phyloP scores from a whole-genome alignment of 2,329 filamentous ascomycete genomes.

The Fusarium sp. region DNA sequence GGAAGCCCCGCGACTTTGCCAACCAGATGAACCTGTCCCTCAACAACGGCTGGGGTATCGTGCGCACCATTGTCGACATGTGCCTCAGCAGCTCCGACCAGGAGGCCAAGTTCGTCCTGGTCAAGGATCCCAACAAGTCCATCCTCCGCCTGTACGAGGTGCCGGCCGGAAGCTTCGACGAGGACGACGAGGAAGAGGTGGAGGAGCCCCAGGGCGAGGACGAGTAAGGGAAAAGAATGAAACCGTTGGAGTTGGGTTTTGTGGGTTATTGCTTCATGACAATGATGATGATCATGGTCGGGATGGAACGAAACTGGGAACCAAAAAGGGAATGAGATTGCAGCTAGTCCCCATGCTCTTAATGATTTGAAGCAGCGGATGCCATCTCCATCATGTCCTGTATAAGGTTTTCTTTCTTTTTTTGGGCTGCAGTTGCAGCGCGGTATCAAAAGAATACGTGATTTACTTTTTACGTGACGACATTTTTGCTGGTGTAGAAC shows the following conservation, averaged over 20 bases:
- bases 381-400: constrained; percentile 36
- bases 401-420: constrained; percentile 4
- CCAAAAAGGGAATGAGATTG: constrained; percentile 35
- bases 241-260: not conserved
- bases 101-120: constrained; percentile 84
- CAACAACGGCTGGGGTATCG: constrained; percentile 98
- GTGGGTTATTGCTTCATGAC: constrained; percentile 30
- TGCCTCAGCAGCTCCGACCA: constrained; percentile 80
- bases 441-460: constrained; percentile 45
- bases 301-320: constrained; percentile 17
- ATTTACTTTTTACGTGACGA: constrained; percentile 21
- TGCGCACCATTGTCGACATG: constrained; percentile 98
- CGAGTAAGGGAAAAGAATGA: constrained; percentile 26
- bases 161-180: constrained; percentile 88
- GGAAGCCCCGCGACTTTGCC: constrained; percentile 98
- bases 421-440: constrained; percentile 33
- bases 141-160: constrained; percentile 95
- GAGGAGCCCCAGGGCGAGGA: constrained; percentile 54
- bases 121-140: constrained; percentile 96
- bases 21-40: constrained; percentile 98
- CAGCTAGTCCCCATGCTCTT: constrained; percentile 41
- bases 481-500: not conserved
- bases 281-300: not conserved
- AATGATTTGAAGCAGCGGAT: constrained; percentile 46
- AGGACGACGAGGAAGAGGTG: constrained; percentile 78